A percentile compares a stretch with the other conserved stretches of the same genome.
Evolutionary conservation across 2,329 filamentous ascomycete genomes (phyloP).

Genomic region (Talaromyces islandicus): DNA sequence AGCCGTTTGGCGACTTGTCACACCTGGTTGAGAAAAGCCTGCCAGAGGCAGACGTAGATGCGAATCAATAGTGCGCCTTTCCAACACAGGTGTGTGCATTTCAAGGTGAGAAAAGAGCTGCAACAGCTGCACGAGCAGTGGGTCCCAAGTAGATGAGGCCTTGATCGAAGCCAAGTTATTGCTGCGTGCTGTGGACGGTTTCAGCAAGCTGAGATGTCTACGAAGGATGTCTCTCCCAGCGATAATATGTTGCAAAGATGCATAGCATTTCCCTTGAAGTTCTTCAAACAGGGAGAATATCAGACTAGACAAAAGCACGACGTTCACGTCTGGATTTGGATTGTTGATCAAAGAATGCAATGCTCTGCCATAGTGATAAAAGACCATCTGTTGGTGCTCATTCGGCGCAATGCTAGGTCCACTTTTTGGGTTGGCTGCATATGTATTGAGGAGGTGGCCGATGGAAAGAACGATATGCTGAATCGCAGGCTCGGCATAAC

Average conservation of each 20-base stretch:
- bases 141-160: neutral
- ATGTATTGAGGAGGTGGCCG: constrained; percentile 1
- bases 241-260: constrained; percentile 3
- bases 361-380: constrained; percentile 5
- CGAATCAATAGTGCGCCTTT: neutral
- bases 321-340: neutral
- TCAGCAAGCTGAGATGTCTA: neutral
- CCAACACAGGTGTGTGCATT: constrained; percentile 4
- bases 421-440: neutral
- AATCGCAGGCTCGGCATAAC: constrained; percentile 6
- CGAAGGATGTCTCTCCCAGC: constrained; percentile 2
- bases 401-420: neutral
- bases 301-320: constrained; percentile 3
- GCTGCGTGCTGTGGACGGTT: neutral
- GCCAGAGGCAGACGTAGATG: constrained; percentile 1
- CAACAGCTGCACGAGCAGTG: constrained; percentile 1
- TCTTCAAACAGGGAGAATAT: constrained; percentile 7
- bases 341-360: neutral
- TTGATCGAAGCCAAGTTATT: neutral
- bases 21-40: neutral
- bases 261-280: constrained; percentile 5
- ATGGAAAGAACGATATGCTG: constrained; percentile 3
- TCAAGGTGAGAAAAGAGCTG: constrained; percentile 3
- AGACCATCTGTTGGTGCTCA: neutral
- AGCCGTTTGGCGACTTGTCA: neutral